Base-by-base conservation (phyloP, 2,329 filamentous ascomycete genomes). In the Calonectria pseudoreteaudii region DNA sequence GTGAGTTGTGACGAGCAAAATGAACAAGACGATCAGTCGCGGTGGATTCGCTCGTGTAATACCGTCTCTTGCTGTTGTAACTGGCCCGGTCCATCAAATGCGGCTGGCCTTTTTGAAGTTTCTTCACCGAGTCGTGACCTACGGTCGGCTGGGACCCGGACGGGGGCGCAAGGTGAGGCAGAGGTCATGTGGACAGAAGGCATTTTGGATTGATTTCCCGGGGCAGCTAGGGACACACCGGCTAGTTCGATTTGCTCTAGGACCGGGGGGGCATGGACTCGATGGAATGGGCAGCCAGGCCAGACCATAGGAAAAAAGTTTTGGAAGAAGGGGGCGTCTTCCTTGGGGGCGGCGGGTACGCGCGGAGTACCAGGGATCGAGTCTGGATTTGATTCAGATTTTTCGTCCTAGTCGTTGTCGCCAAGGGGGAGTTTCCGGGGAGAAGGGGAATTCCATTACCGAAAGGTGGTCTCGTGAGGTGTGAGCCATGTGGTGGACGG, bases 61-160 rank as follows among this genome's bases (percentile, higher is more conserved):
- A 26, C 44, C 52, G 34, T 64, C 28, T 38, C 26, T 62, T 28
- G 36, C 41, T 28, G 30, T 34, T 52, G 34, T 34, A 53, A 44
- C 50, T 52, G 41, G 49, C 18, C 41, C 34, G 36, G 56, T 23
- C 56, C 56, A 62, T 62, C 34, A 62, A 28, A 23, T 41, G 56
- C 56, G 56, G 56, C 34, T 62, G 56, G 56, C 10, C 23, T 16
- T 62, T 62, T 58, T 52, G 56, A 71, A 52, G 70, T 65, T 69
- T 72, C 71, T 75, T 77, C 74, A 75, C 73, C 76, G 71, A 77
- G 56, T 71, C 74, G 78, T 78, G 77, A 79, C 77, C 66, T 67
- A 30, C 41, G 70, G n/a, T 70, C 76, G 77, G 76, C 77, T 49
- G 66, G 72, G 77, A 73, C 56, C 31, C 49, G 58, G 13, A 70